Base-by-base conservation (phyloP, 352 stramenopile species). In the Pythium dissotocum region DNA sequence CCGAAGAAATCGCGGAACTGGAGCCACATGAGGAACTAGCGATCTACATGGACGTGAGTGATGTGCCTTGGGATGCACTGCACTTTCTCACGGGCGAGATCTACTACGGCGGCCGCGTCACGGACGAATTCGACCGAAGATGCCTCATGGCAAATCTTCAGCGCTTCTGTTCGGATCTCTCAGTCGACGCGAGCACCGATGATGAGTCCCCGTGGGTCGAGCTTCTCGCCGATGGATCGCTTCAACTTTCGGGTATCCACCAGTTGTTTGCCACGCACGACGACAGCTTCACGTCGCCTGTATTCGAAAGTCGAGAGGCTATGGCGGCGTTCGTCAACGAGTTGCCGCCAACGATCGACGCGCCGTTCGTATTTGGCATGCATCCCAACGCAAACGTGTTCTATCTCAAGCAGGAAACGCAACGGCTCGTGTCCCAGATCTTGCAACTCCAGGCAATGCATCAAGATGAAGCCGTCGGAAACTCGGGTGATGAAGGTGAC, bases 31-130 rank as follows among this genome's bases (percentile, higher is more conserved):
- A 32, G 9, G 49, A 56, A 28, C 13, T 56, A 5, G 49, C 49
- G 26, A 38, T 56, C 49, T 56, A 56, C 16, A 56, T 56, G 49
- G 49, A 56, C 28, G 49, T 56, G 21, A 38, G 26, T 36, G 68
- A 70, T 8, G 61, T 95, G n/a, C 87, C 87, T 4, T 95, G 85
- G 82, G 83, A 94, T 60, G 87, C 86, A 2, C 57, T 95, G 12
- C 75, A 91, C 53, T 94, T 90, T 52, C 67, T 94, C n/a, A 85
- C 83, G 0, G 85, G 82, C 0, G 82, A 95, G 58, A 90, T 93
- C 28, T 92, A 92, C 62, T 95, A 95, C 28, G 87, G 87, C 36
- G 87, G 86, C 0, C 78, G 87, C 21, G 85, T 95, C 21, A 95
- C 87, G 2, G 87, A 95, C 61, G 86, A 94, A 53, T 93, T 90